phyloP scores from a whole-genome alignment of 495 filamentous ascomycete genomes.

The Penicillium desertorum region DNA sequence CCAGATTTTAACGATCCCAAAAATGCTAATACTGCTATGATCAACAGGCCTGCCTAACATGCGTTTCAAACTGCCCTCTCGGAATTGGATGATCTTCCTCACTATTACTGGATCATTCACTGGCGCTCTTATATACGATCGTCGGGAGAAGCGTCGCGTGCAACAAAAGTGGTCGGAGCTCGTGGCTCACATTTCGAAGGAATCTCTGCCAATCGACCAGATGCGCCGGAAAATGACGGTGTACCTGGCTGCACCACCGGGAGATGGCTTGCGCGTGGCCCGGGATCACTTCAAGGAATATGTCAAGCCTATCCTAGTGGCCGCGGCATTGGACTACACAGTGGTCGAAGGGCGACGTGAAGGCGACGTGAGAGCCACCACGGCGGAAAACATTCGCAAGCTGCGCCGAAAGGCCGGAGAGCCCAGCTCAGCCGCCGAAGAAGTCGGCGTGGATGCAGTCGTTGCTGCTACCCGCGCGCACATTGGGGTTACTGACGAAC shows the following conservation, averaged over 20 bases:
- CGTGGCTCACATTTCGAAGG: conserved; percentile 82
- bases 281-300: conserved; percentile 96
- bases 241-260: conserved; percentile 80
- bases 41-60: conserved; percentile 67
- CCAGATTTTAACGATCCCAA: conserved; percentile 1
- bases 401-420: conserved; percentile 57
- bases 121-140: conserved; percentile 81
- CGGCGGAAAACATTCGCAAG: conserved; percentile 79
- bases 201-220: conserved; percentile 65
- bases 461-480: conserved; percentile 55
- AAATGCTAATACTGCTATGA: conserved; percentile 16
- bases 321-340: conserved; percentile 89
- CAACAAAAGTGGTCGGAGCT: conserved; percentile 84
- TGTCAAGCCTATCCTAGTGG: conserved; percentile 87
- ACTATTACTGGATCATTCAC: conserved; percentile 74
- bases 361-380: conserved; percentile 78
- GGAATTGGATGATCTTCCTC: conserved; percentile 97
- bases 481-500: conserved; percentile 65
- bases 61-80: conserved; percentile 82
- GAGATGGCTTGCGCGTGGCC: conserved; percentile 74
- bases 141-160: conserved; percentile 75
- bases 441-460: conserved; percentile 50
- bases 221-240: conserved; percentile 86
- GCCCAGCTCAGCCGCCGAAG: conserved; percentile 40
- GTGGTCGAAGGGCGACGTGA: conserved; percentile 88